Conservation (phyloP, 108 stramenopile genomes). For the Skeletonema grethae region DNA sequence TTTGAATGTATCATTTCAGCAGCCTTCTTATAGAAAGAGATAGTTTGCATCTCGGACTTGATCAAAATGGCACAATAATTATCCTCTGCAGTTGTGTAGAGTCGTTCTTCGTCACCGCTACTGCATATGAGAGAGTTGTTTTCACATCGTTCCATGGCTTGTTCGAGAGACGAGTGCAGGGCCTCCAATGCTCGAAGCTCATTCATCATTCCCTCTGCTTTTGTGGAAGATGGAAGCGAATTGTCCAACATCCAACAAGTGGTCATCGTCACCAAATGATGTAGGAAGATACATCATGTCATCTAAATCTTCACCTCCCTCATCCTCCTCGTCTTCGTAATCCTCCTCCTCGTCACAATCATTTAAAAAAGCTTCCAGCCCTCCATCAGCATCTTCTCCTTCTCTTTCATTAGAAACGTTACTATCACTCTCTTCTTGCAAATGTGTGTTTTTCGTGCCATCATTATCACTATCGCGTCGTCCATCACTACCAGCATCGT, state of each 20-base stretch:
- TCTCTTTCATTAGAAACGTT: not conserved
- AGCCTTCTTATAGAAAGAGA: slow-evolving; percentile 48
- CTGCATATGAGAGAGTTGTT: not conserved
- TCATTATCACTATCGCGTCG: no score
- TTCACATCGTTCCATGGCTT: slow-evolving; percentile 13
- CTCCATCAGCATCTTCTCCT: slow-evolving; percentile 23
- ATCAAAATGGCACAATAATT: slow-evolving; percentile 44
- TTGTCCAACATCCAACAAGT: not conserved
- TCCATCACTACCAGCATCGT: not conserved
- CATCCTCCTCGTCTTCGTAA: slow-evolving; percentile 20
- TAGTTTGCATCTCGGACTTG: slow-evolving; percentile 49
- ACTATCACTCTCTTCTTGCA: not conserved
- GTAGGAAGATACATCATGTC: slow-evolving; percentile 23
- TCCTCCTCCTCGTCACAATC: slow-evolving; percentile 43
- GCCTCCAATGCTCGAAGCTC: slow-evolving; percentile 33
- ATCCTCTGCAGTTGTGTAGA: slow-evolving; percentile 6
- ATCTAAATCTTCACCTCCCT: slow-evolving; percentile 17
- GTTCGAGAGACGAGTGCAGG: slow-evolving; percentile 2
- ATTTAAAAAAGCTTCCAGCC: slow-evolving; percentile 51
- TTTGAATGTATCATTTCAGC: not conserved
- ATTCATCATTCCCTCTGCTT: slow-evolving; percentile 12
- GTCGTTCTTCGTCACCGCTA: not conserved
- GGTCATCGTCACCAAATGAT: not conserved
- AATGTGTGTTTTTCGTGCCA: no score
- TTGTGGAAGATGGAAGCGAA: not conserved